Evolutionary conservation across 139 green algal genomes (phyloP), one percentile per base, ranked within the genome.

Genomic region (Bryopsis sp.): DNA sequence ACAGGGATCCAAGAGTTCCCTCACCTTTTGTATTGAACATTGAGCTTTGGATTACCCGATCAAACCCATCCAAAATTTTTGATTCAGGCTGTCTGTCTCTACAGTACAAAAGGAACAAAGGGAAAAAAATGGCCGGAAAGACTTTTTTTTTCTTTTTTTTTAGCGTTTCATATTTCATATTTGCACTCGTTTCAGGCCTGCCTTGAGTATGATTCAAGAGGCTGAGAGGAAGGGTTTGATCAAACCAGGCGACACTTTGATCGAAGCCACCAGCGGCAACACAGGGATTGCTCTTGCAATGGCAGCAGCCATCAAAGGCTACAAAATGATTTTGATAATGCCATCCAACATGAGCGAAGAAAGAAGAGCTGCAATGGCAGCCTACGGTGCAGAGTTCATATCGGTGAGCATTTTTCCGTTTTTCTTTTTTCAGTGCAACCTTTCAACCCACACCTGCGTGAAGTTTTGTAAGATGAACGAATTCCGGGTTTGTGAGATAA

Each of bases 241-340:
- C 24, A 76, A 66, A 22, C 78, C 69, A 29, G 78, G 78, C 2
- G 75, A 79, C 46, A 80, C 72, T 11, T 34, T 84, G 0, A 79
- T 84, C 29, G 78, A 84, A 47, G 75, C 72, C 59, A 84, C 78
- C 37, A 76, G 63, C 36, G 78, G 75, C 39, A 84, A 84, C 75
- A 84, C 78, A 29, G 78, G 78, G 66, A 78, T 84, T 68, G 78
- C 72, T 0, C 72, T 84, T 31, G 78, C 78, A 54, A 80, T 81
- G 78, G 74, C 74, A 15, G 78, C 78, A 28, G 78, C 78, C 34
- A 84, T 83, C 47, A 81, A 71, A 75, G 73, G 73, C 15, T 83
- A 80, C 71, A 76, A 70, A 58, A 36, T 83, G 7, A 76, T 67
- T 39, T 64, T 83, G 32, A 80, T 83, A 65, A 81, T 81, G 78